Evolutionary conservation across 805 yeast species (phyloP).

Genomic region (Starmerella floris): DNA sequence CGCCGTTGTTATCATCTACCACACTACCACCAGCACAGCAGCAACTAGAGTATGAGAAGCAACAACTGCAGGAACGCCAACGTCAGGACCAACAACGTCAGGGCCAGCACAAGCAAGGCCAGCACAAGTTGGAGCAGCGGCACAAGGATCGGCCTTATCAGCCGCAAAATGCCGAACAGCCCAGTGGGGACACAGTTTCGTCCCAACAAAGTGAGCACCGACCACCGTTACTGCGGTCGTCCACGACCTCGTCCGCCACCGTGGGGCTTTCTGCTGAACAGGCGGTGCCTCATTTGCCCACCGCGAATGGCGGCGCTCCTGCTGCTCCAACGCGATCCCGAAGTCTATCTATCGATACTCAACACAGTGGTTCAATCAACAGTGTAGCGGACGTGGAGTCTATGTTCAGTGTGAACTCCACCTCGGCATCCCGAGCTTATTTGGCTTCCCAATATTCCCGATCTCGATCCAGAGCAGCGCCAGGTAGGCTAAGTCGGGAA

Average conservation of each 20-base stretch:
- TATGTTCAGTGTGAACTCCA: constrained; percentile 17
- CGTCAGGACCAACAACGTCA: too few species aligned
- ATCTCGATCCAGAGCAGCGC: constrained; percentile 16
- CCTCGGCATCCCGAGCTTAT: constrained; percentile 20
- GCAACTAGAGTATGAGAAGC: too few species aligned
- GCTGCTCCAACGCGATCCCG: background rate
- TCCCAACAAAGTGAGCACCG: too few species aligned
- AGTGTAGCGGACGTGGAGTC: constrained; percentile 16
- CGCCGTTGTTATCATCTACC: too few species aligned
- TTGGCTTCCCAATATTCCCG: constrained; percentile 20
- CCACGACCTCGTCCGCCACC: constrained; percentile 7
- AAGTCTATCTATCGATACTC: background rate
- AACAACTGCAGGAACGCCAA: too few species aligned
- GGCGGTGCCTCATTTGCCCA: constrained; percentile 14
- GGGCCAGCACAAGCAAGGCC: too few species aligned
- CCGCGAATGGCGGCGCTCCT: background rate
- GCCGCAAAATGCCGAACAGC: too few species aligned
- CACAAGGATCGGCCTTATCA: too few species aligned
- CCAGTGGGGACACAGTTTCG: too few species aligned
- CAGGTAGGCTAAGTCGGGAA: constrained; percentile 42
- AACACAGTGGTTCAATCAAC: background rate
- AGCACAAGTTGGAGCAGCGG: too few species aligned
- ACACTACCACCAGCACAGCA: too few species aligned
- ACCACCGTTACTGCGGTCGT: constrained; percentile 4
- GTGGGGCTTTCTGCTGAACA: constrained; percentile 15